These are phyloP conservation scores for Pleurotus djamor DNA, from an alignment of 768 basidiomycete genomes.

Conservation along the genomic window DNA sequence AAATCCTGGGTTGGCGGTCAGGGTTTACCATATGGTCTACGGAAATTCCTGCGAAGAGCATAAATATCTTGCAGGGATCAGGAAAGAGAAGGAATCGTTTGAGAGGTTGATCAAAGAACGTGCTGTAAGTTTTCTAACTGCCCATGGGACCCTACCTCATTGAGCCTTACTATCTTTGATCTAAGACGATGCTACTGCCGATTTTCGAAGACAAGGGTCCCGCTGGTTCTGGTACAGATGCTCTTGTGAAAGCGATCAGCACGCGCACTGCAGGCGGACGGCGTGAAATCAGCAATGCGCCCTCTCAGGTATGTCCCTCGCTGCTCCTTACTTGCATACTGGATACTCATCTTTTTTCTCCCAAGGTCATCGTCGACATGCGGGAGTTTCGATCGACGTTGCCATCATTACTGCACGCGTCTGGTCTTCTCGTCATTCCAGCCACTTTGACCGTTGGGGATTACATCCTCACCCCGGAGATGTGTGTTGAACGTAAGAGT, in stretches of 20 bases:
- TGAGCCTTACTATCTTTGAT: background rate
- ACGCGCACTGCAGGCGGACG: slow-evolving; percentile 86
- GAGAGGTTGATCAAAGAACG: slow-evolving; percentile 91
- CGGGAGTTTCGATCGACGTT: slow-evolving; percentile 94
- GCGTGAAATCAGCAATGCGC: slow-evolving; percentile 60
- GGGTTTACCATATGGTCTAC: slow-evolving; percentile 97
- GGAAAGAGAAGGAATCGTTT: slow-evolving; percentile 93
- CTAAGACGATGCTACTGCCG: slow-evolving; percentile 88
- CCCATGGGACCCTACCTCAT: background rate
- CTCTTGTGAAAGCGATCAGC: slow-evolving; percentile 78
- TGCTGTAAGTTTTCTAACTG: slow-evolving; percentile 52
- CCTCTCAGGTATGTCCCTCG: slow-evolving; percentile 48
- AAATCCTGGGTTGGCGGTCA: slow-evolving; percentile 76
- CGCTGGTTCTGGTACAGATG: slow-evolving; percentile 38
- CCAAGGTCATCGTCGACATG: slow-evolving; percentile 92
- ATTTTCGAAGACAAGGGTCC: slow-evolving; percentile 62
- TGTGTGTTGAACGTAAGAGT: slow-evolving; percentile 96
- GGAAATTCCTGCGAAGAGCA: slow-evolving; percentile 92
- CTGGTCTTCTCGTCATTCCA: slow-evolving; percentile 78
- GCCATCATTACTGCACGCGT: slow-evolving; percentile 86
- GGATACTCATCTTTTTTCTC: background rate
- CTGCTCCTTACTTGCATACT: background rate
- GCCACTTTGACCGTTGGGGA: slow-evolving; percentile 94
- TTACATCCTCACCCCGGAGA: slow-evolving; percentile 93
- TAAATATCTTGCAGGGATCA: slow-evolving; percentile 85